These are phyloP conservation scores for Saccharomycopsis synnaedendra DNA, from an alignment of 805 yeast genomes.

Conservation along the genomic window DNA sequence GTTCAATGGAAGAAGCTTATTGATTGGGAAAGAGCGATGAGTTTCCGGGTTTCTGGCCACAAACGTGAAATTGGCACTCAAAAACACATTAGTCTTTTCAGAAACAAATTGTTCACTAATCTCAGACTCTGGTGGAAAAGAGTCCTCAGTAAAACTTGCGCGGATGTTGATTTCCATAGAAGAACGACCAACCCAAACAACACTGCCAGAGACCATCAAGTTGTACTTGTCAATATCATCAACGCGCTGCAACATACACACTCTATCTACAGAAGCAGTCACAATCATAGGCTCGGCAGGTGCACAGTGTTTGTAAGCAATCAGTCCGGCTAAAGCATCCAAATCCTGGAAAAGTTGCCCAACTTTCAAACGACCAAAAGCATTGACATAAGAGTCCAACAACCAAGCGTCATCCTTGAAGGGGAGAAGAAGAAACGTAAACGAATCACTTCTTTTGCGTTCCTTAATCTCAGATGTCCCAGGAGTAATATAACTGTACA, in stretches of 20 bases:
- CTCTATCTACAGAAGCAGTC: slow-evolving; percentile 89
- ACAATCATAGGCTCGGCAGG: slow-evolving; percentile 95
- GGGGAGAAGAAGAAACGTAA: slow-evolving; percentile 58
- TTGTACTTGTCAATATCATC: slow-evolving; percentile 69
- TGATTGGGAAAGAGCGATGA: slow-evolving; percentile 82
- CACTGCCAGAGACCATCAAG: slow-evolving; percentile 80
- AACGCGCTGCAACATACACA: slow-evolving; percentile 73
- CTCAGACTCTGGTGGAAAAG: slow-evolving; percentile 31
- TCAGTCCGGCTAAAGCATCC: slow-evolving; percentile 89
- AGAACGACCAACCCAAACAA: slow-evolving; percentile 89
- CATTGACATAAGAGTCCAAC: slow-evolving; percentile 80
- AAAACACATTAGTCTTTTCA: slow-evolving; percentile 52
- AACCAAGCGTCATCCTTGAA: slow-evolving; percentile 76
- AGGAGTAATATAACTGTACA: slow-evolving; percentile 61
- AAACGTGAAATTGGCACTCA: slow-evolving; percentile 87
- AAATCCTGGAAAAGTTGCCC: slow-evolving; percentile 92
- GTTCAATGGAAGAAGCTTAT: slow-evolving; percentile 62
- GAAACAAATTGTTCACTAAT: slow-evolving; percentile 48
- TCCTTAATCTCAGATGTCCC: slow-evolving; percentile 61
- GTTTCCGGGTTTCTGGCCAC: slow-evolving; percentile 92
- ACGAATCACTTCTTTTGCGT: slow-evolving; percentile 68
- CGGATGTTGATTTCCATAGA: slow-evolving; percentile 92
- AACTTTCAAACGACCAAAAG: slow-evolving; percentile 82
- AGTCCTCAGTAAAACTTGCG: slow-evolving; percentile 65
- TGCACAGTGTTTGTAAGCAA: slow-evolving; percentile 85